These are phyloP conservation scores for Cicer bijugum DNA, from an alignment of 306 rosid species.

Conservation along the genomic window DNA sequence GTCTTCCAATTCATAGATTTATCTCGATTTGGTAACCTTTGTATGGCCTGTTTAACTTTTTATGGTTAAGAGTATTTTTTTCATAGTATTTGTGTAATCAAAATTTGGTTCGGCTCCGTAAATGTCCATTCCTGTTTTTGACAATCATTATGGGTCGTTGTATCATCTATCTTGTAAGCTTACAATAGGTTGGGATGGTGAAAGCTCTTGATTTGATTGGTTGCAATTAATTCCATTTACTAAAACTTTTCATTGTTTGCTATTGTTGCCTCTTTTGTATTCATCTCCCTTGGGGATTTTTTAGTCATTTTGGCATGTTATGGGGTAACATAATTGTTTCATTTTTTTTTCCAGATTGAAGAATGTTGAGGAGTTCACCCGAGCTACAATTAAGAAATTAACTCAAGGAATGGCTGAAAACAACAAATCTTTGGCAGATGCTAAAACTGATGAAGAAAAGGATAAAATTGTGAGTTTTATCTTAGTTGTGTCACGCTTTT, in stretches of 20 bases:
- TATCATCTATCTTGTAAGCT: not conserved
- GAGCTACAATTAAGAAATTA: constrained; percentile 91
- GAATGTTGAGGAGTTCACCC: constrained; percentile 82
- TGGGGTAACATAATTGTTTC: constrained; percentile 26
- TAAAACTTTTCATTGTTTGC: constrained; percentile 22
- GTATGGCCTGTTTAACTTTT: constrained; percentile 6
- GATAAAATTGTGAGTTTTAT: constrained; percentile 71
- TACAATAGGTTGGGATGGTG: constrained; percentile 12
- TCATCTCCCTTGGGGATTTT: constrained; percentile 4
- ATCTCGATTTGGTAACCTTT: not conserved
- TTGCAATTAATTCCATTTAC: constrained; percentile 26
- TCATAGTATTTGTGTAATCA: not conserved
- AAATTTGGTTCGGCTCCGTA: not conserved
- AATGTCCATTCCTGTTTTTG: constrained; percentile 1
- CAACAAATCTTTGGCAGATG: constrained; percentile 90
- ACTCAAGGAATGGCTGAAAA: constrained; percentile 97
- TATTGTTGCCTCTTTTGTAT: not conserved
- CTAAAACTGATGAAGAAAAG: constrained; percentile 93
- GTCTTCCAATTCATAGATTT: constrained; percentile 2
- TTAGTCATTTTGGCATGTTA: not conserved
- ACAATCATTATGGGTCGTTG: constrained; percentile 5
- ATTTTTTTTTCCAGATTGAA: constrained; percentile 67
- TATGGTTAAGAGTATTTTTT: not conserved
- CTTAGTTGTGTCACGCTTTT: constrained; percentile 28
- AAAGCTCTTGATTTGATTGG: constrained; percentile 33